Conservation (phyloP, 2,329 filamentous ascomycete species). For the Waltergamsia citrina region DNA sequence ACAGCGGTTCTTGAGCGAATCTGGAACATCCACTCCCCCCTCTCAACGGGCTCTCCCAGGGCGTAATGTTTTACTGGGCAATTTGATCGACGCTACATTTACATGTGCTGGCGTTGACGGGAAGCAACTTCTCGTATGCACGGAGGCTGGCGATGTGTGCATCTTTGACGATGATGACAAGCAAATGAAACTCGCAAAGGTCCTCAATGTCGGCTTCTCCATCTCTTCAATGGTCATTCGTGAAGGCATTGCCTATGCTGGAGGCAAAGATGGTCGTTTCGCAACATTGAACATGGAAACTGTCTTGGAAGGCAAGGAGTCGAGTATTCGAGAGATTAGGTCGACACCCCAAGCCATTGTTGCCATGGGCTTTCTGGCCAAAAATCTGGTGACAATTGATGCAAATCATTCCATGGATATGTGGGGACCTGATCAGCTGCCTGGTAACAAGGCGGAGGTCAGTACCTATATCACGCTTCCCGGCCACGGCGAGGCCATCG, state of each 20-base stretch:
- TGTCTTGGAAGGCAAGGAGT: conserved; percentile 29
- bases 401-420: conserved; percentile 66
- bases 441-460: conserved; percentile 25
- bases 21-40: conserved; percentile 16
- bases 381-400: conserved; percentile 68
- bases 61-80: conserved; percentile 77
- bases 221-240: conserved; percentile 59
- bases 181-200: conserved; percentile 58
- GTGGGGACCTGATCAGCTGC: conserved; percentile 37
- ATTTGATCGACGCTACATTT: conserved; percentile 76
- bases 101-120: conserved; percentile 69
- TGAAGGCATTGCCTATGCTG: conserved; percentile 53
- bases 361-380: conserved; percentile 58
- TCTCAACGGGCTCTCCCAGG: conserved; percentile 62
- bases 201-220: conserved; percentile 57
- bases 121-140: conserved; percentile 70
- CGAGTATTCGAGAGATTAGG: conserved; percentile 27
- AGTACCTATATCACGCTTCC: conserved; percentile 45
- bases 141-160: conserved; percentile 84
- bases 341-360: conserved; percentile 39
- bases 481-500: conserved; percentile 53
- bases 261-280: conserved; percentile 55
- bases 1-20: conserved; percentile 40
- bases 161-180: conserved; percentile 69
- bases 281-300: conserved; percentile 40